Evolutionary conservation across 2,329 filamentous ascomycete species (phyloP), one percentile per base, ranked within the genome.

Genomic region (Xylaria sp.): DNA sequence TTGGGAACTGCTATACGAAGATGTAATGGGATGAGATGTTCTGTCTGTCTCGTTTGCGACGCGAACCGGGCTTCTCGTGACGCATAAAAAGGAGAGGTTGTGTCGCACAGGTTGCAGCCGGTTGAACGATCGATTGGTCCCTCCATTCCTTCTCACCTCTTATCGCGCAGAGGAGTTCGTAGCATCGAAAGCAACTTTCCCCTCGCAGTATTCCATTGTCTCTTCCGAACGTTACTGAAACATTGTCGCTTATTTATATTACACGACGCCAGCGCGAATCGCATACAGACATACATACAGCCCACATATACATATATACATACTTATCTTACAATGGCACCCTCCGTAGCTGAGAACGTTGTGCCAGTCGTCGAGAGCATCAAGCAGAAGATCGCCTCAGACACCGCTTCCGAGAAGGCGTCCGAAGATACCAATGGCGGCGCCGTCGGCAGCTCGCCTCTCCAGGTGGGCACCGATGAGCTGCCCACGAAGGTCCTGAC

Each of bases 331-430:
- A 46, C 63, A 41, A 78, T 76, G 74, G 67, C 75, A 1, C 76
- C 75, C 55, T 77, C 74, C 32, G 75, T 74, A 55, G 75, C 74
- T n/a, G 75, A 77, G 65, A 66, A 69, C 59, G 65, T 74, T 28
- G 60, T 69, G 44, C 72, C 75, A 23, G 64, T 70, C 54, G 70
- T 74, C 28, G 73, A 76, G 57, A 56, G 73, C 23, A 64, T 76
- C 58, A 77, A 76, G 66, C 68, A 76, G 37, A 77, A 77, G 63
- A 41, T 67, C 18, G 50, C 68, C 15, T 61, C 69, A 5, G 62
- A 55, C 6, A 39, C 46, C 12, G 28, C 54, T 18, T 48, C 61
- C 7, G 64, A 70, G 50, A 69, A 72, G 63, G 66, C 48, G 20
- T 55, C 50, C 20, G 67, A 71, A 44, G 55, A 56, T 23, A 58